Evolutionary conservation across 805 yeast genomes (phyloP), one percentile per base, ranked within the genome.

Genomic region (Saccharomyces jurei): DNA sequence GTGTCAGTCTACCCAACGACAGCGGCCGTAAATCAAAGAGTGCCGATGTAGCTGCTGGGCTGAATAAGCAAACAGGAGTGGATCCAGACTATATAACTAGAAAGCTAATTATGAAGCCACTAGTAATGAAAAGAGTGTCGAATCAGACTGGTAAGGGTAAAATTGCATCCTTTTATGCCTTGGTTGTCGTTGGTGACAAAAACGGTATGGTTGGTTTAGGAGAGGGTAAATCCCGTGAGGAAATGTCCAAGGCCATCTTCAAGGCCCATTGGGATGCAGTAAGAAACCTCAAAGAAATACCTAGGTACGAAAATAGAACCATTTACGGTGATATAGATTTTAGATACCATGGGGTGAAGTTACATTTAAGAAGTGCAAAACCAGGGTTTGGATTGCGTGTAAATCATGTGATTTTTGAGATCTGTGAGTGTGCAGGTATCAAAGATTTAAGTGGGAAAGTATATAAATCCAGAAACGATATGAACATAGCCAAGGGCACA

Each of bases 181-280:
- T 94, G 58, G 92, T 90, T 13, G 87, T 90, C 41, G 97, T 87
- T 14, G 99, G 99, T 50, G 96, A 94, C 71, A 80, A 84, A 53
- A 87, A 88, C 60, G 99, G 99, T 59, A 87, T 89, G 86, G 77
- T 94, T 56, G 98, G 98, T 41, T 76, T 91, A 50, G 99, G 98
- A 50, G 96, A 90, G 71, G 99, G 98, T 58, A 89, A 88, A 67
- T 92, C 94, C 57, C 77, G 89, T 61, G 84, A 81, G 54, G 89
- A 86, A 56, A 80, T 86, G 74, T 74, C 86, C 51, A 79, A 80
- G 53, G 96, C 98, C 2, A 79, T 85, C 32, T 74, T 80, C 46
- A 87, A 89, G 68, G 96, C 98, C 4, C 89, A 85, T 70, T 88
- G 96, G 96, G 86, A 87, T 65, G 97, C 98, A 1, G 86, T 91